These are phyloP conservation scores for Xanthoconium separans DNA, from an alignment of 1,284 basidiomycete species.

Conservation along the genomic window DNA sequence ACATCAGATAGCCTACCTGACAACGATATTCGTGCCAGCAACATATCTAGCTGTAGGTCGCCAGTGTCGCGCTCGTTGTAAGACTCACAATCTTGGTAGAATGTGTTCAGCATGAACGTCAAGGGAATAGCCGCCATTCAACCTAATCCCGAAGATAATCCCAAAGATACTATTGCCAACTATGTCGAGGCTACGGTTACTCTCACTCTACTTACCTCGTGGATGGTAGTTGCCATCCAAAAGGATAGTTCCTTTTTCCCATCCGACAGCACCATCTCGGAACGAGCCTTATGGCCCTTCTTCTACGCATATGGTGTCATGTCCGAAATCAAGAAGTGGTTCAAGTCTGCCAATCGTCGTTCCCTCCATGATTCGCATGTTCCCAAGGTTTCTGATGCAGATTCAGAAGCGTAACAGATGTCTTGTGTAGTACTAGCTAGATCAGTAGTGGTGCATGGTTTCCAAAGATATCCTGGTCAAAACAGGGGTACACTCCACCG, in stretches of 20 bases:
- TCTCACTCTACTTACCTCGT: slow-evolving; percentile 17
- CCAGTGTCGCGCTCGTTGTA: not conserved
- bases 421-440: too few relatives aligned
- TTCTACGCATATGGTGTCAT: slow-evolving; percentile 5
- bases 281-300: slow-evolving; percentile 20
- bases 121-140: slow-evolving; percentile 8
- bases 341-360: not conserved
- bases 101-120: slow-evolving; percentile 32
- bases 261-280: not conserved
- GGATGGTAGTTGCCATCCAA: slow-evolving; percentile 17
- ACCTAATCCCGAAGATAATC: not conserved
- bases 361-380: not conserved
- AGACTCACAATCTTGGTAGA: slow-evolving; percentile 21
- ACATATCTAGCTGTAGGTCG: slow-evolving; percentile 37
- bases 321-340: not conserved
- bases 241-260: slow-evolving; percentile 10
- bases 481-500: too few relatives aligned
- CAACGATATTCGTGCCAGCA: slow-evolving; percentile 29
- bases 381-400: not conserved
- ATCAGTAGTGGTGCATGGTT: too few relatives aligned
- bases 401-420: not conserved
- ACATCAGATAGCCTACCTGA: slow-evolving; percentile 28
- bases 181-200: slow-evolving; percentile 12
- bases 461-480: too few relatives aligned
- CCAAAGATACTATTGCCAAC: not conserved